Evolutionary conservation across 2,329 filamentous ascomycete genomes (phyloP).

Genomic region (Penicillium expansum): DNA sequence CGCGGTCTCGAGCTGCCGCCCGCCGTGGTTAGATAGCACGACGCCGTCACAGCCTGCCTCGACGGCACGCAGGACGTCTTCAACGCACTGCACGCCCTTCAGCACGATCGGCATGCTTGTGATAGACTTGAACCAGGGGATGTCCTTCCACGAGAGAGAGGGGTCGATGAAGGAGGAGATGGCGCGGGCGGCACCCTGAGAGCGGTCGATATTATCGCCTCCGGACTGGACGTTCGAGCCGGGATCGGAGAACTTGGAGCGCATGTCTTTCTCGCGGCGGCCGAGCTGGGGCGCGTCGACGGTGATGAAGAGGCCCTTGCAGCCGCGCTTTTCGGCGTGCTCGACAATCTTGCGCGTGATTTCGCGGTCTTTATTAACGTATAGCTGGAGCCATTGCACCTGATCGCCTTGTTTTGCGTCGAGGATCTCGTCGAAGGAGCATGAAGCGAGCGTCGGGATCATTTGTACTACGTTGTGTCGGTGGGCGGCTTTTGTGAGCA

Average conservation of each 20-base stretch:
- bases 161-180: conserved; percentile 98
- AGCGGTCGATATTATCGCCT: conserved; percentile 72
- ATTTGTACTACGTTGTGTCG: conserved; percentile 94
- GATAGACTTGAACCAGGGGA: conserved; percentile 86
- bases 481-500: conserved; percentile 78
- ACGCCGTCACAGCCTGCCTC: conserved; percentile 82
- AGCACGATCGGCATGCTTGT: conserved; percentile 94
- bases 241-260: conserved; percentile 79
- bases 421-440: conserved; percentile 95
- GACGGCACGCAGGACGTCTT: conserved; percentile 86
- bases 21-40: conserved; percentile 93
- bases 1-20: conserved; percentile 88
- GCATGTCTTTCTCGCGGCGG: conserved; percentile 96
- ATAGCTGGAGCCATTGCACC: conserved; percentile 94
- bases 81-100: conserved; percentile 94
- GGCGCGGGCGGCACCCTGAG: conserved; percentile 87
- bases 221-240: conserved; percentile 75
- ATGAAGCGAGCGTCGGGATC: conserved; percentile 96
- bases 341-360: conserved; percentile 88
- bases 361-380: conserved; percentile 91
- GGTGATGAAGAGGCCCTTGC: conserved; percentile 95
- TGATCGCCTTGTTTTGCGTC: conserved; percentile 78
- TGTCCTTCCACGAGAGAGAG: conserved; percentile 86
- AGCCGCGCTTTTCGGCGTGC: conserved; percentile 87
- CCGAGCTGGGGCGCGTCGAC: conserved; percentile 96